Evolutionary conservation across 805 yeast genomes (phyloP), one percentile per base, ranked within the genome.

Genomic region (Candida sanyiensis): DNA sequence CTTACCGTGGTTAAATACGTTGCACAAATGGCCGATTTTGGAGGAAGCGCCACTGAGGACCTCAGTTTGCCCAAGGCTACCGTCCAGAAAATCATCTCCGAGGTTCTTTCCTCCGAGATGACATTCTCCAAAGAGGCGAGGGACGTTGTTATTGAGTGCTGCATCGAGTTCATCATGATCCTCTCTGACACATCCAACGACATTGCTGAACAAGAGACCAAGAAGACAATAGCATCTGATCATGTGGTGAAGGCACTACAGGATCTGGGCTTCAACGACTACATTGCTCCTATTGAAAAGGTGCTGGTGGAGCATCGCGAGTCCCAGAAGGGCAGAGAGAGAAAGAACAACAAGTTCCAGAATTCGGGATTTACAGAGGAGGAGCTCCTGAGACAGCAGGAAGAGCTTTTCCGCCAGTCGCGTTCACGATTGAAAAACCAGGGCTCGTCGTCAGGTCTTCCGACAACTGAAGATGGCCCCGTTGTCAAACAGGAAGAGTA

Each of bases 201-300:
- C 46, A 88, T 93, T 48, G 97, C 97, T 1, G 97, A 93, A 52
- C 83, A 83, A 52, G 98, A 93, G 58, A 79, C 94, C 38, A 93
- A 93, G 61, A 93, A 93, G 62, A 93, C 98, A 3, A 93, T 93
- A 31, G 95, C 96, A 1, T 83, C 95, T 2, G 98, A 93, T 58
- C 98, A 93, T 58, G 97, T 93, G 27, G 73, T 90, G 46, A 83
- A 81, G 54, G 97, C 97, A 1, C 65, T 93, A 32, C 80, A 76
- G 45, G 95, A 84, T 52, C 69, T 93, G 39, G 98, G 95, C 20
- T 93, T 87, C 60, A 72, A 72, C 21, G 88, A 85, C 43, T 93
- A 90, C 59, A 70, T 93, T 37, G 89, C 83, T 25, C 81, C 86
- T 20, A 75, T 93, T 32, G 81, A 84, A 52, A 80, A 81, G 46